Evolutionary conservation across 805 yeast species (phyloP).

Genomic region (Saturnispora silvae): DNA sequence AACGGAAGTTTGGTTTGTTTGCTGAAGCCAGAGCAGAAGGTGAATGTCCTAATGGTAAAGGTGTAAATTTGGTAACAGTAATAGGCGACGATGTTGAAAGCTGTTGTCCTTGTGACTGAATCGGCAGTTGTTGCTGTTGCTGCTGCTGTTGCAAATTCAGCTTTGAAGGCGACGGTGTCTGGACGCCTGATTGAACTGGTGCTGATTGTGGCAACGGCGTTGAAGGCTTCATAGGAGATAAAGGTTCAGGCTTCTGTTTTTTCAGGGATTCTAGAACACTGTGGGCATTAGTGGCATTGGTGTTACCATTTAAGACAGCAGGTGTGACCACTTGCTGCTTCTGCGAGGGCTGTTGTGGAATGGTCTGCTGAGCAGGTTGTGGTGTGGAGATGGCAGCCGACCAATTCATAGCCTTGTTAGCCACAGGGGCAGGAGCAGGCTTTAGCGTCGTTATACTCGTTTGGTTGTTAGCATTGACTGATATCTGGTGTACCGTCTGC

Average conservation of each 20-base stretch:
- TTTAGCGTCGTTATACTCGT: constrained; percentile 23
- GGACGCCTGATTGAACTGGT: too few species aligned
- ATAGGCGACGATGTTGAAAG: not conserved
- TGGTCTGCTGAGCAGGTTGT: constrained; percentile 3
- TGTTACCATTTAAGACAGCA: constrained; percentile 12
- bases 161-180: too few species aligned
- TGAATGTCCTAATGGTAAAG: not conserved
- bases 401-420: constrained; percentile 26
- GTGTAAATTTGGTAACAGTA: not conserved
- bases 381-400: constrained; percentile 22
- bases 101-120: constrained; percentile 2
- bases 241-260: constrained; percentile 23
- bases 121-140: too few species aligned
- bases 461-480: constrained; percentile 11
- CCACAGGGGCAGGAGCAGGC: constrained; percentile 29
- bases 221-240: too few species aligned
- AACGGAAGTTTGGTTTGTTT: constrained; percentile 22
- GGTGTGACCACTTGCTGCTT: not conserved
- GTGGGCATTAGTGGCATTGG: constrained; percentile 28
- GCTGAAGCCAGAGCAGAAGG: constrained; percentile 5
- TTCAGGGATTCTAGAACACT: constrained; percentile 28
- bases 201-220: too few species aligned
- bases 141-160: too few species aligned
- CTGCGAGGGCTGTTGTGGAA: too few species aligned
- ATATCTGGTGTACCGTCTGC: constrained; percentile 13